Percentiles rank a stretch among this genome's conserved stretches.
phyloP scores from a whole-genome alignment of 352 stramenopile species.

The Globisporangium apiculatum region DNA sequence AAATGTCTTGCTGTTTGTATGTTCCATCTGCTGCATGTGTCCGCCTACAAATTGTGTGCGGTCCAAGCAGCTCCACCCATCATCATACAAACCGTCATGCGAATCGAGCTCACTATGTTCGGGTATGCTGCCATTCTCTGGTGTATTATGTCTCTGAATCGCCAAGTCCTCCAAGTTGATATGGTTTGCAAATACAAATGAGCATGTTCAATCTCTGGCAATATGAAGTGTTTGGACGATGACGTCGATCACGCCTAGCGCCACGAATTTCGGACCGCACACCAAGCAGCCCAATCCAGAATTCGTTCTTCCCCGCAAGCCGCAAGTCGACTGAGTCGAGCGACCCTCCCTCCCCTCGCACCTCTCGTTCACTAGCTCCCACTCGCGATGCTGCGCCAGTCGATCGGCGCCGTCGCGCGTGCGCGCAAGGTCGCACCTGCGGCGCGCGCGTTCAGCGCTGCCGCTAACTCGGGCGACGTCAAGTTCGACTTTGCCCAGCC shows the following conservation, averaged over 20 bases:
- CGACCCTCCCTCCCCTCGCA: background rate
- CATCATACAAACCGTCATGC: no score
- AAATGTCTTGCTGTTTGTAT: no score
- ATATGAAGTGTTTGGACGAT: background rate
- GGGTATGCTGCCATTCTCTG: no score
- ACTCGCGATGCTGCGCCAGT: constrained; percentile 47
- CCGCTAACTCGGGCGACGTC: constrained; percentile 33
- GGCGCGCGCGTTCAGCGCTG: constrained; percentile 55
- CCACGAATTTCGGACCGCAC: background rate
- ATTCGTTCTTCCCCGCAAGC: background rate
- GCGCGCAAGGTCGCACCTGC: constrained; percentile 10
- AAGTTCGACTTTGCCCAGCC: constrained; percentile 64
- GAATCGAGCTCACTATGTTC: no score
- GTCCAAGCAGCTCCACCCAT: no score
- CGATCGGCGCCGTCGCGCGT: constrained; percentile 33
- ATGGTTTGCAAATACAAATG: no score
- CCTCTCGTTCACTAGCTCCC: background rate
- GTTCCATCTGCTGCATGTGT: no score
- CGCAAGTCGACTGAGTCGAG: background rate
- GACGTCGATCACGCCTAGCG: background rate
- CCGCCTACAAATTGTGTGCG: no score
- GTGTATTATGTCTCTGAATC: no score
- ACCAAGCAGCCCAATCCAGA: background rate
- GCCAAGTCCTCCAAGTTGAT: no score
- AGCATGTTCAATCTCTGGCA: background rate